Conservation (phyloP, 2,329 filamentous ascomycete genomes). For the Fusarium fujikuroi region DNA sequence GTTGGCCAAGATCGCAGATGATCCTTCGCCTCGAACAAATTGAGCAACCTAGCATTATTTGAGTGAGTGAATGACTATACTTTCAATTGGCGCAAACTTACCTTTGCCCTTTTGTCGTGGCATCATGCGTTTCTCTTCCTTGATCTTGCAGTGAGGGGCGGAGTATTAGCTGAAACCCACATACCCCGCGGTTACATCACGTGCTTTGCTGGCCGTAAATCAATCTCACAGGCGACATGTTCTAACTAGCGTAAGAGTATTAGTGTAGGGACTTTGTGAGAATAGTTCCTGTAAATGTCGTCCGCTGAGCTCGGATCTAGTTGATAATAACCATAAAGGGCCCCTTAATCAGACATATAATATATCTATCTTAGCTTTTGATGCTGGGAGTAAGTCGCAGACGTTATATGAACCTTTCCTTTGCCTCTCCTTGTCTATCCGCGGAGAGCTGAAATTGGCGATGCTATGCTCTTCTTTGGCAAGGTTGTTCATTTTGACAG, state of each 20-base stretch:
- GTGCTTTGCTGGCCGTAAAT: background rate
- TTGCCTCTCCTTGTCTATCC: background rate
- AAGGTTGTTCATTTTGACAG: background rate
- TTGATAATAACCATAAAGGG: no score
- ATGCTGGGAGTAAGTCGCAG: background rate
- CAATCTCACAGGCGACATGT: no score
- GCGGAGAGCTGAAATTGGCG: background rate
- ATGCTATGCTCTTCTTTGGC: background rate
- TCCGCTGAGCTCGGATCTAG: no score
- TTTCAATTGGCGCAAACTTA: fast-evolving
- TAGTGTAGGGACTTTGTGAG: no score
- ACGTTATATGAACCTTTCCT: background rate
- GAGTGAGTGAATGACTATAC: fast-evolving
- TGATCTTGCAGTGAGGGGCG: fast-evolving
- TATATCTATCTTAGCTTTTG: no score
- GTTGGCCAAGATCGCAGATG: background rate
- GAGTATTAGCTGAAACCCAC: fast-evolving
- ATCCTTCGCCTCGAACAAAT: background rate
- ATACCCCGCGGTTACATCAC: background rate
- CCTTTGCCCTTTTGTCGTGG: background rate
- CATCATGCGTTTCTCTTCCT: fast-evolving
- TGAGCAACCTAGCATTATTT: fast-evolving
- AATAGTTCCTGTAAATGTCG: no score
- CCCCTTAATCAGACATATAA: no score
- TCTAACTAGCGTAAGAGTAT: no score